A percentile compares a stretch with the other conserved stretches of the same genome.
These are phyloP conservation scores for Beverwykella pulmonaria DNA, from an alignment of 495 filamentous ascomycete genomes.

Conservation along the genomic window DNA sequence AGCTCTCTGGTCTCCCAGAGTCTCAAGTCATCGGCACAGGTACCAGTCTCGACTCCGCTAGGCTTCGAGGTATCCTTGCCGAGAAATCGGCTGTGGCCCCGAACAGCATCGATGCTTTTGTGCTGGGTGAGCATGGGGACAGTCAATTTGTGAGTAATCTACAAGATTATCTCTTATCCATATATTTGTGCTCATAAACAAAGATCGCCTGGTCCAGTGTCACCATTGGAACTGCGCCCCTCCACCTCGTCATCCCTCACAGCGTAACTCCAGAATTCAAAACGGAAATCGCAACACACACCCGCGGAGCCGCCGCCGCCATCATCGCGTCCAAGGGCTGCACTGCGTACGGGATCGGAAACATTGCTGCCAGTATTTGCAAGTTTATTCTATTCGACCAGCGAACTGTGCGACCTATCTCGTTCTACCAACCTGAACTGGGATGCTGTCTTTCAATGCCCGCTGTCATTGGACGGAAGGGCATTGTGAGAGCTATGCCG, in stretches of 20 bases:
- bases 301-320: slow-evolving; percentile 40
- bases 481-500: slow-evolving; percentile 39
- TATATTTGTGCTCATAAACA: not conserved
- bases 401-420: slow-evolving; percentile 42
- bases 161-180: not conserved
- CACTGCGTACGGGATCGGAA: slow-evolving; percentile 50
- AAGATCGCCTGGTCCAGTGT: slow-evolving; percentile 49
- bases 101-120: slow-evolving; percentile 47
- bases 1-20: slow-evolving; percentile 45
- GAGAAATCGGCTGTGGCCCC: slow-evolving; percentile 39
- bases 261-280: slow-evolving; percentile 1
- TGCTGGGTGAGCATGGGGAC: slow-evolving; percentile 53
- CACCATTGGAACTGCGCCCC: slow-evolving; percentile 41
- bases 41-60: slow-evolving; percentile 48
- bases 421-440: slow-evolving; percentile 45
- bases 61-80: slow-evolving; percentile 48
- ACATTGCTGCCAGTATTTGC: slow-evolving; percentile 47
- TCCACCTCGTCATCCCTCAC: slow-evolving; percentile 39
- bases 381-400: slow-evolving; percentile 45
- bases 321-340: slow-evolving; percentile 49
- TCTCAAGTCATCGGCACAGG: slow-evolving; percentile 51
- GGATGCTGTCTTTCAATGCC: slow-evolving; percentile 48
- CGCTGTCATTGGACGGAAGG: slow-evolving; percentile 45
- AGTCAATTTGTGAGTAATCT: slow-evolving; percentile 44
- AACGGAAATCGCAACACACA: slow-evolving; percentile 41